These are phyloP conservation scores for Colletotrichum spaethianum DNA, from an alignment of 2,329 filamentous ascomycete genomes.

Conservation along the genomic window DNA sequence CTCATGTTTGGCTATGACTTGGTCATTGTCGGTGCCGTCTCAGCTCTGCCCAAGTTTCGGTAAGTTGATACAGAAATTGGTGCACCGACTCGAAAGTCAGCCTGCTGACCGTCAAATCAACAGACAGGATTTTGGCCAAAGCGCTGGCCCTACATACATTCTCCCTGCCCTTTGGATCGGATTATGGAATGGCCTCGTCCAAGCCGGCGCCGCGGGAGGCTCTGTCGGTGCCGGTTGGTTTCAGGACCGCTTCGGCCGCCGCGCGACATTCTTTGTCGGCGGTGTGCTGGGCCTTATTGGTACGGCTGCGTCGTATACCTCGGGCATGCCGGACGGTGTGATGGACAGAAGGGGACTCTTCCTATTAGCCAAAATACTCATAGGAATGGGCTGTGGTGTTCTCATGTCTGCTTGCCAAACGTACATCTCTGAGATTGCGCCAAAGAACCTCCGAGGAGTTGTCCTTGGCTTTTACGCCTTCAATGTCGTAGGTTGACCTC, in stretches of 20 bases:
- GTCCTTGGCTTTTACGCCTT: conserved; percentile 14
- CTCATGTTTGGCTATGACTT: conserved; percentile 27
- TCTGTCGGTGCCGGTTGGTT: no score
- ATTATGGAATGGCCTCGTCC: no score
- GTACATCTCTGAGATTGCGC: conserved; percentile 26
- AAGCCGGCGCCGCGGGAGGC: no score
- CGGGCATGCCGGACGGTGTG: conserved; percentile 9
- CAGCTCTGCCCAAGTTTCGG: no score
- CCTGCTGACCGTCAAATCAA: no score
- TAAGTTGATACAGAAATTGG: no score
- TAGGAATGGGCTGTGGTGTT: conserved; percentile 16
- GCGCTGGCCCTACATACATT: no score
- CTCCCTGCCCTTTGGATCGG: no score
- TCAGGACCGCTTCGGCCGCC: no score
- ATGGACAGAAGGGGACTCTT: conserved; percentile 9
- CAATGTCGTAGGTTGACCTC: conserved; percentile 8
- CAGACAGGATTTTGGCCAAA: no score
- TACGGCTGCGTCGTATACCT: conserved; percentile 14
- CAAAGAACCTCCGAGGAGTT: conserved; percentile 21
- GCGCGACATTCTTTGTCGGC: no score
- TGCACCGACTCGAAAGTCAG: no score
- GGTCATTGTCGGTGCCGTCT: neutral
- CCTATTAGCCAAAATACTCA: conserved; percentile 24
- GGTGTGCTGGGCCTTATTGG: neutral
- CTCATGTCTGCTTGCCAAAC: conserved; percentile 26